These are phyloP conservation scores for Agroathelia rolfsii DNA, from an alignment of 1,284 basidiomycete genomes.

Conservation along the genomic window DNA sequence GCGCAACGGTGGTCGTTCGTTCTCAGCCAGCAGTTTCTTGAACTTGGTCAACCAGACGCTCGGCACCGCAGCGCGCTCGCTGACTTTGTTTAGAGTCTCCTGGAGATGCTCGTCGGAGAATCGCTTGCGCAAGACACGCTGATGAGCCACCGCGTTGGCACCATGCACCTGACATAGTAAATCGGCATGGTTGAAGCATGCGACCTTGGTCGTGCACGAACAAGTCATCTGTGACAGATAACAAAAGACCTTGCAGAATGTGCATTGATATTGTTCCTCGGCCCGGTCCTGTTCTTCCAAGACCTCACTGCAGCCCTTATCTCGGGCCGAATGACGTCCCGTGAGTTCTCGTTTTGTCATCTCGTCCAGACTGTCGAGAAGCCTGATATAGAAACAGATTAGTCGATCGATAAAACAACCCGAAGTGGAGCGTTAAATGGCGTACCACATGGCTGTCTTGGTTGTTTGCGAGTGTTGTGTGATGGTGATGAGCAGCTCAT, in stretches of 20 bases:
- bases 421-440: conserved; percentile 11
- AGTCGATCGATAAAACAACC: conserved; percentile 11
- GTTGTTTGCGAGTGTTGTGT: conserved; percentile 91
- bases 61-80: conserved; percentile 68
- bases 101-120: conserved; percentile 75
- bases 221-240: conserved; percentile 91
- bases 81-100: conserved; percentile 56
- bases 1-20: conserved; percentile 63
- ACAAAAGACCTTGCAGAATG: conserved; percentile 88
- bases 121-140: conserved; percentile 66
- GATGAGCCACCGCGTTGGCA: too few relatives aligned
- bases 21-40: conserved; percentile 55
- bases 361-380: conserved; percentile 74
- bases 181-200: conserved; percentile 80
- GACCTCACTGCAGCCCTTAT: conserved; percentile 51
- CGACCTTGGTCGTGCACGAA: conserved; percentile 65
- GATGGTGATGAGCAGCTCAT: conserved; percentile 93
- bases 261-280: conserved; percentile 94
- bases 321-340: conserved; percentile 53
- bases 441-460: conserved; percentile 86
- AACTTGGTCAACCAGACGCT: conserved; percentile 69
- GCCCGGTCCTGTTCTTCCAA: conserved; percentile 74
- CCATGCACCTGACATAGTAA: conserved; percentile 71
- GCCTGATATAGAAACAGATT: conserved; percentile 37
- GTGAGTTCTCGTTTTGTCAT: conserved; percentile 83